Conservation (phyloP, 2,329 filamentous ascomycete genomes). For the Venturia carpophila region DNA sequence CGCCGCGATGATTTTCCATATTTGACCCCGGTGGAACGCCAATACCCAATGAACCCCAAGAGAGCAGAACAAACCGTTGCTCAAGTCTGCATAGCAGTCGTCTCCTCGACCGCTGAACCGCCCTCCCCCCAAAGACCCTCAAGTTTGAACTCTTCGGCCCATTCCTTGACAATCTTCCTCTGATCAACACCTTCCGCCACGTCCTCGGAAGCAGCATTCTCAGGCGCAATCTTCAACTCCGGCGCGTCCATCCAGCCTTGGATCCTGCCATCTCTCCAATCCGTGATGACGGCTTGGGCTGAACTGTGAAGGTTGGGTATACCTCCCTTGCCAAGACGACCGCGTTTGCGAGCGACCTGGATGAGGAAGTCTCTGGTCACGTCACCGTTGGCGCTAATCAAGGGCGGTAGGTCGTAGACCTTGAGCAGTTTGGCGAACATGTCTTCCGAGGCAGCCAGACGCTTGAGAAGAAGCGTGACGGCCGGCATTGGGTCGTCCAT, state of each 20-base stretch:
- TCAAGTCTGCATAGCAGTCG: conserved; percentile 13
- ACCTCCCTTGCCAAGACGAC: conserved; percentile 78
- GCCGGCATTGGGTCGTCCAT: conserved; percentile 89
- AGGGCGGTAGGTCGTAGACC: conserved; percentile 75
- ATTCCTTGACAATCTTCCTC: conserved; percentile 83
- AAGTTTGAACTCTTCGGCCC: conserved; percentile 91
- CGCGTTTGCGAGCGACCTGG: conserved; percentile 89
- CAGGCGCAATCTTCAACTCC: conserved; percentile 49
- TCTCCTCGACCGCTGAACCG: conserved; percentile 29
- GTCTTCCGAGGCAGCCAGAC: conserved; percentile 63
- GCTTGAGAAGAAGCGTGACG: conserved; percentile 73
- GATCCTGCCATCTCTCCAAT: conserved; percentile 92
- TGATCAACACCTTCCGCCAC: conserved; percentile 48
- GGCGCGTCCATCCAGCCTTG: conserved; percentile 85
- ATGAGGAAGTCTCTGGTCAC: conserved; percentile 84
- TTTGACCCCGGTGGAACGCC: not conserved
- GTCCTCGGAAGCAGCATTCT: conserved; percentile 31
- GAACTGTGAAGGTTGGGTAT: conserved; percentile 82
- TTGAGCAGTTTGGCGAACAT: conserved; percentile 72
- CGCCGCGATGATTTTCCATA: not conserved
- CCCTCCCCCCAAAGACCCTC: conserved; percentile 83
- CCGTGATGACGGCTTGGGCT: conserved; percentile 88
- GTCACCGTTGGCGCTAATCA: conserved; percentile 63
- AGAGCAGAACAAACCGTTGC: not conserved
- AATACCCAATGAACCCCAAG: not conserved